These are phyloP conservation scores for Aspergillus carlsbadensis DNA, from an alignment of 495 filamentous ascomycete genomes.

Conservation along the genomic window DNA sequence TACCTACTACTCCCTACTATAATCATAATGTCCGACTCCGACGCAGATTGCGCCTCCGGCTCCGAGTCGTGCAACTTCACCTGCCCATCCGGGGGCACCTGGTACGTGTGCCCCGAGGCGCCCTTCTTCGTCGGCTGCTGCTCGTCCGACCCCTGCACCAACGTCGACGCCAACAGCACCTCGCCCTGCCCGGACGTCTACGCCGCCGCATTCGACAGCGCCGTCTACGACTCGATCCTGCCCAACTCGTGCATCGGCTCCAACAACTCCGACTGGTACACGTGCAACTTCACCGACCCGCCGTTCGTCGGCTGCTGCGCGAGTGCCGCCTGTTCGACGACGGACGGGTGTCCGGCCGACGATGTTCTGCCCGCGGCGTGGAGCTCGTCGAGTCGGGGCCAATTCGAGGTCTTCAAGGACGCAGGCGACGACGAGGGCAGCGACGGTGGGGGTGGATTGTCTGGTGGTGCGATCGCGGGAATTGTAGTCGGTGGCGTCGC, in stretches of 20 bases:
- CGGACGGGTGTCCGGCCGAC: conserved; percentile 20
- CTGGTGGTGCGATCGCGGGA: conserved; percentile 2
- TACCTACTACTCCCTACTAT: background rate
- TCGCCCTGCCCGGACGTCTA: conserved; percentile 19
- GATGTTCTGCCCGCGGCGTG: conserved; percentile 23
- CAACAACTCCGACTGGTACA: conserved; percentile 19
- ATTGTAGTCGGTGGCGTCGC: background rate
- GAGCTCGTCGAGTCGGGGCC: conserved; percentile 3
- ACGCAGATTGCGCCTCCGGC: background rate
- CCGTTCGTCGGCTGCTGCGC: conserved; percentile 30
- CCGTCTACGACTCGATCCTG: conserved; percentile 5
- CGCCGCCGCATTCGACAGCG: background rate
- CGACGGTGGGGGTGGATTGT: background rate
- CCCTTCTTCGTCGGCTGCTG: conserved; percentile 33
- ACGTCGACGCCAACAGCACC: conserved; percentile 14
- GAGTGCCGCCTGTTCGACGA: conserved; percentile 10
- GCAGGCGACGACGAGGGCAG: background rate
- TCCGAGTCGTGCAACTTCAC: conserved; percentile 19
- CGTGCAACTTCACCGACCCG: conserved; percentile 22
- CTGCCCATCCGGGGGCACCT: conserved; percentile 28
- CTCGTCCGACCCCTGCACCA: conserved; percentile 23
- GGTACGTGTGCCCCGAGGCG: conserved; percentile 22
- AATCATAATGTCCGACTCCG: background rate
- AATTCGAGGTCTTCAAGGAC: conserved; percentile 20
- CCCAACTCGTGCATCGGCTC: conserved; percentile 22